Conservation (phyloP, 495 filamentous ascomycete species). For the Aspergillus homomorphus region DNA sequence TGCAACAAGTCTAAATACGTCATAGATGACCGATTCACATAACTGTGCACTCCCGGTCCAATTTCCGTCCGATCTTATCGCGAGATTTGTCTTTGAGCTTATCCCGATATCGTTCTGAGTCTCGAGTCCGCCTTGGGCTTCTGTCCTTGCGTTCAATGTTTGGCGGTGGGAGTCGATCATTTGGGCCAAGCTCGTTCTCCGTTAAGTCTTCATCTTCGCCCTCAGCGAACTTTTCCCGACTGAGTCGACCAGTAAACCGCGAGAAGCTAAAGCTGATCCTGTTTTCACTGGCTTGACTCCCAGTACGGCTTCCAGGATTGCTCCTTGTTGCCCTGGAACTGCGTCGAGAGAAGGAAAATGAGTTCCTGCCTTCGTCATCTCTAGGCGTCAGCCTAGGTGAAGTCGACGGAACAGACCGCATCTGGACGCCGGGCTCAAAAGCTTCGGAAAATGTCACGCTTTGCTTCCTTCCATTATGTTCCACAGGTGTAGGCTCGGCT, state of each 20-base stretch:
- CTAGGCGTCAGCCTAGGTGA: slow-evolving; percentile 44
- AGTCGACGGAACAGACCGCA: slow-evolving; percentile 45
- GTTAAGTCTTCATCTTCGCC: slow-evolving; percentile 31
- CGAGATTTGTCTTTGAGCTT: slow-evolving; percentile 43
- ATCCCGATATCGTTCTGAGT: slow-evolving; percentile 22
- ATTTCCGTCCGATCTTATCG: slow-evolving; percentile 46
- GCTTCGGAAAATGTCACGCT: slow-evolving; percentile 32
- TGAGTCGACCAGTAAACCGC: slow-evolving; percentile 55
- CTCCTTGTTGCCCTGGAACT: slow-evolving; percentile 55
- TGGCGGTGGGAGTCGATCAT: slow-evolving; percentile 25
- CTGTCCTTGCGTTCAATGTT: slow-evolving; percentile 31
- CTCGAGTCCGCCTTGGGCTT: slow-evolving; percentile 29
- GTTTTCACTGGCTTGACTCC: slow-evolving; percentile 64
- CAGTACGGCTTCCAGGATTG: slow-evolving; percentile 61
- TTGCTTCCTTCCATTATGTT: slow-evolving; percentile 18
- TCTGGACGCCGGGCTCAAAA: slow-evolving; percentile 28
- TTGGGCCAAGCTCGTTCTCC: slow-evolving; percentile 31
- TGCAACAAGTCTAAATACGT: background rate
- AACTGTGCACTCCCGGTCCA: slow-evolving; percentile 67
- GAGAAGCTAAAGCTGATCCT: slow-evolving; percentile 65
- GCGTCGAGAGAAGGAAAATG: slow-evolving; percentile 53
- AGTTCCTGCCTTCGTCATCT: slow-evolving; percentile 49
- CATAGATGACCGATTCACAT: slow-evolving; percentile 19
- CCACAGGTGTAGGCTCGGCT: background rate
- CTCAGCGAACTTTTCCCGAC: slow-evolving; percentile 41